Conservation (phyloP, 257 asterid species). For the Jacaranda copaia region DNA sequence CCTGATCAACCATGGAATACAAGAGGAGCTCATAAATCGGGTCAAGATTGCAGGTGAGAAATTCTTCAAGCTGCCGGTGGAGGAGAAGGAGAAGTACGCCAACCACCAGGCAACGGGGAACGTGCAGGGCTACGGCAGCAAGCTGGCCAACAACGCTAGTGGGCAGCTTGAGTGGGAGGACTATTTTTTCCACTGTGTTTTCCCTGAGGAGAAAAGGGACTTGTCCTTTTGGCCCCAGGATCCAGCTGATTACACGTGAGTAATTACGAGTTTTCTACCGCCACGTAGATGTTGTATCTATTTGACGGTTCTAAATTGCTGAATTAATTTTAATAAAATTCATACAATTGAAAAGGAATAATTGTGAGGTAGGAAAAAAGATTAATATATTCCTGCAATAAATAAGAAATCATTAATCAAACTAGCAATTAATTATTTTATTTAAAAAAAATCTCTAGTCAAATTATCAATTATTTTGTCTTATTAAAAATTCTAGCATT, state of each 20-base stretch:
- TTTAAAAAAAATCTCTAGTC: too few species aligned
- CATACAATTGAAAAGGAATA: too few species aligned
- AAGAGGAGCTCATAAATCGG: conserved; percentile 51
- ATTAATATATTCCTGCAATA: too few species aligned
- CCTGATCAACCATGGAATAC: conserved; percentile 77
- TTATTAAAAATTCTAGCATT: too few species aligned
- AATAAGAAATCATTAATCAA: too few species aligned
- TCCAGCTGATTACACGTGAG: conserved; percentile 85
- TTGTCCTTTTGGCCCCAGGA: conserved; percentile 77
- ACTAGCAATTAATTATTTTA: too few species aligned
- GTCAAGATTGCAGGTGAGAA: conserved; percentile 66
- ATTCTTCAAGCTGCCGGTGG: conserved; percentile 70
- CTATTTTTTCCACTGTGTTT: conserved; percentile 76
- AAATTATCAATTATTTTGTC: too few species aligned
- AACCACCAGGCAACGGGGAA: conserved; percentile 77
- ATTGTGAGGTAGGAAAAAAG: too few species aligned
- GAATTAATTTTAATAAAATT: too few species aligned
- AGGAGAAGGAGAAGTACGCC: conserved; percentile 93
- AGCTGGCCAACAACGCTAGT: conserved; percentile 74
- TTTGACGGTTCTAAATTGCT: too few species aligned
- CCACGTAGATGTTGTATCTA: too few species aligned
- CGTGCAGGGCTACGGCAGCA: conserved; percentile 92
- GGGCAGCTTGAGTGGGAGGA: conserved; percentile 95
- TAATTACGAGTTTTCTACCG: too few species aligned
- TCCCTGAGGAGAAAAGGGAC: conserved; percentile 64